These are phyloP conservation scores for Dentipellis fragilis DNA, from an alignment of 768 basidiomycete genomes.

Conservation along the genomic window DNA sequence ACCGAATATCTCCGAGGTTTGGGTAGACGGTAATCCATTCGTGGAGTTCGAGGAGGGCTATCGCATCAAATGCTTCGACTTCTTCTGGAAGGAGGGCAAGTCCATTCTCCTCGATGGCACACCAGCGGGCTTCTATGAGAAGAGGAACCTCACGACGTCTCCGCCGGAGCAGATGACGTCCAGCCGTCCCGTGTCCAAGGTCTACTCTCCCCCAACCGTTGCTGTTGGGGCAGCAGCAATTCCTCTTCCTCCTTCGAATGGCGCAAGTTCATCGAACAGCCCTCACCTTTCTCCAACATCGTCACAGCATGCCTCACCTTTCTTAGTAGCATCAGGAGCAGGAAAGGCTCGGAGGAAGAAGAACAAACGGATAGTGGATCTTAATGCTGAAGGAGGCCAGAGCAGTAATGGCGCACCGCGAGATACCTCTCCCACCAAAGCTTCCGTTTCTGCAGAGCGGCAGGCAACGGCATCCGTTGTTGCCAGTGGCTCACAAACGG, in stretches of 20 bases:
- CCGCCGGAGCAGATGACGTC: slow-evolving; percentile 45
- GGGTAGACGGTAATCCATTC: slow-evolving; percentile 80
- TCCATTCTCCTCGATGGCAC: slow-evolving; percentile 67
- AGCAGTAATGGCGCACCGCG: slow-evolving; percentile 22
- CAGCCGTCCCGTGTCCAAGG: slow-evolving; percentile 34
- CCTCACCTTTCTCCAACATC: slow-evolving; percentile 24
- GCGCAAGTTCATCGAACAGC: slow-evolving; percentile 17
- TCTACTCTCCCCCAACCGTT: slow-evolving; percentile 51
- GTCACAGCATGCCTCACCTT: slow-evolving; percentile 35
- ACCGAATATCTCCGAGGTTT: slow-evolving; percentile 72
- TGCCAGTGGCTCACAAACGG: neutral
- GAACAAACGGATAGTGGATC: slow-evolving; percentile 65
- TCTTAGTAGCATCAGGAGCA: slow-evolving; percentile 26
- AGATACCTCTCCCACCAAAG: slow-evolving; percentile 15
- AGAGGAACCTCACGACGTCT: slow-evolving; percentile 39
- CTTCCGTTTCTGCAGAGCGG: neutral
- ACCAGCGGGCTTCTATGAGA: slow-evolving; percentile 62
- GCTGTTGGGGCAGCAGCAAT: slow-evolving; percentile 34
- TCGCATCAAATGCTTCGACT: slow-evolving; percentile 70
- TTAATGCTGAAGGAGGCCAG: slow-evolving; percentile 39
- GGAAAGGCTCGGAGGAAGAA: slow-evolving; percentile 46
- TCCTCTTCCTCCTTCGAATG: slow-evolving; percentile 3
- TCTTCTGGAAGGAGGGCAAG: slow-evolving; percentile 81
- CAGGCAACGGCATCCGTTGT: neutral
- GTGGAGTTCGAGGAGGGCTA: slow-evolving; percentile 59